These are phyloP conservation scores for Boeremia exigua DNA, from an alignment of 2,329 filamentous ascomycete genomes.

Conservation along the genomic window DNA sequence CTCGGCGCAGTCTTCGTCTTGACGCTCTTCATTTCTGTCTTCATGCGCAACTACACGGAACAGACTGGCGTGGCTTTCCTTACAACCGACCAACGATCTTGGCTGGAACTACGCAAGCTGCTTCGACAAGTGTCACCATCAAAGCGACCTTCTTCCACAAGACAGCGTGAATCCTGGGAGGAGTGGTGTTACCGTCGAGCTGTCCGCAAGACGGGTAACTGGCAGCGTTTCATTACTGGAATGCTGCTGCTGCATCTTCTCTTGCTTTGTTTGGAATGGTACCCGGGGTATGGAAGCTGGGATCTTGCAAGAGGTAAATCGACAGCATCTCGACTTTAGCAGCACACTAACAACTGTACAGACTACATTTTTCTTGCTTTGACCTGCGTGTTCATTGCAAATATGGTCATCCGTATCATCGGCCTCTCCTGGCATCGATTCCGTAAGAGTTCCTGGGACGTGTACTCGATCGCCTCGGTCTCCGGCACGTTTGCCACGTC, in stretches of 20 bases:
- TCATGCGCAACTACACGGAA: constrained; percentile 99
- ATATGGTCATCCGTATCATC: constrained; percentile 81
- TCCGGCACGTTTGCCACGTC: constrained; percentile 81
- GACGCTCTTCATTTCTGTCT: constrained; percentile 97
- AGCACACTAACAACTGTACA: constrained; percentile 37
- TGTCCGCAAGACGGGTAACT: constrained; percentile 90
- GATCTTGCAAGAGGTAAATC: constrained; percentile 65
- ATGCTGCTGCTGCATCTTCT: constrained; percentile 83
- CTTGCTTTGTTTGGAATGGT: constrained; percentile 84
- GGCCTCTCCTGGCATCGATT: constrained; percentile 94
- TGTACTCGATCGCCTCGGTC: constrained; percentile 84
- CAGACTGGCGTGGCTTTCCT: constrained; percentile 96
- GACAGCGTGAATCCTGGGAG: constrained; percentile 75
- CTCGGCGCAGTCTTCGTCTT: constrained; percentile 95
- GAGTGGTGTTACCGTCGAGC: constrained; percentile 95
- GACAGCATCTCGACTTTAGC: background rate
- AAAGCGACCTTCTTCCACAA: constrained; percentile 83
- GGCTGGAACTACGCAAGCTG: constrained; percentile 92
- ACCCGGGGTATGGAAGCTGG: constrained; percentile 76
- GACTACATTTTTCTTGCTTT: constrained; percentile 81
- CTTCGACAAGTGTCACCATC: constrained; percentile 92
- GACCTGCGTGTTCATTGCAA: constrained; percentile 80
- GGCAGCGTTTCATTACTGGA: constrained; percentile 82
- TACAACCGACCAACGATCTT: constrained; percentile 93
- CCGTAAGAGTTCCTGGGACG: constrained; percentile 90